phyloP scores from a whole-genome alignment of 352 stramenopile genomes.

The Globisporangium nagaii region DNA sequence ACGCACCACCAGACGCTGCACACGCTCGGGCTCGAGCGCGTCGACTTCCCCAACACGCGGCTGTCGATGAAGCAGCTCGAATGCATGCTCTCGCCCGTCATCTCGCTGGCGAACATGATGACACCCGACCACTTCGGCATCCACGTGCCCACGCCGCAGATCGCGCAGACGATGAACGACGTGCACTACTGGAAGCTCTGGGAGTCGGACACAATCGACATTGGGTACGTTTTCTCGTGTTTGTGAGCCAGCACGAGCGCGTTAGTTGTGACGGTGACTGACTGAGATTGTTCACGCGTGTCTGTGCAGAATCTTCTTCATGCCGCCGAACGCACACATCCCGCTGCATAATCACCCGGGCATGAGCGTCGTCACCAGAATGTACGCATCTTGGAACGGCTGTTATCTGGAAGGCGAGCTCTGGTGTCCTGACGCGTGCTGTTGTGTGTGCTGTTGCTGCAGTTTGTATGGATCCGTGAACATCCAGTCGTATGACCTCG shows the following conservation, averaged over 20 bases:
- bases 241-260: too few relatives aligned
- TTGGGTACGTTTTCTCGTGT: slow-evolving; percentile 31
- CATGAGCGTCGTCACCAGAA: slow-evolving; percentile 81
- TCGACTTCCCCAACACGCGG: slow-evolving; percentile 61
- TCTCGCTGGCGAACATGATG: slow-evolving; percentile 51
- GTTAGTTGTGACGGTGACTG: too few relatives aligned
- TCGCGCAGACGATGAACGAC: slow-evolving; percentile 66
- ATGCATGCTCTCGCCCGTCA: slow-evolving; percentile 51
- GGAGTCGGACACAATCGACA: slow-evolving; percentile 79
- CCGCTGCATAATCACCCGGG: slow-evolving; percentile 78
- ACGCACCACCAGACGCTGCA: slow-evolving; percentile 61
- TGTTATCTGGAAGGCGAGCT: neutral
- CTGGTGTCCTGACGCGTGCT: neutral
- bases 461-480: slow-evolving; percentile 74
- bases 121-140: slow-evolving; percentile 66
- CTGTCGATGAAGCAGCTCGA: slow-evolving; percentile 74
- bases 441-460: slow-evolving; percentile 5
- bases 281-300: neutral
- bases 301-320: slow-evolving; percentile 67
- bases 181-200: slow-evolving; percentile 86
- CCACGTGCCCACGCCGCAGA: slow-evolving; percentile 52
- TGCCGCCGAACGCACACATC: slow-evolving; percentile 70
- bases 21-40: slow-evolving; percentile 34
- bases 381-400: slow-evolving; percentile 28
- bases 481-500: slow-evolving; percentile 68